A percentile compares a stretch with the other conserved stretches of the same genome.
Conservation (phyloP, 257 asterid genomes). For the Capsicum baccatum region DNA sequence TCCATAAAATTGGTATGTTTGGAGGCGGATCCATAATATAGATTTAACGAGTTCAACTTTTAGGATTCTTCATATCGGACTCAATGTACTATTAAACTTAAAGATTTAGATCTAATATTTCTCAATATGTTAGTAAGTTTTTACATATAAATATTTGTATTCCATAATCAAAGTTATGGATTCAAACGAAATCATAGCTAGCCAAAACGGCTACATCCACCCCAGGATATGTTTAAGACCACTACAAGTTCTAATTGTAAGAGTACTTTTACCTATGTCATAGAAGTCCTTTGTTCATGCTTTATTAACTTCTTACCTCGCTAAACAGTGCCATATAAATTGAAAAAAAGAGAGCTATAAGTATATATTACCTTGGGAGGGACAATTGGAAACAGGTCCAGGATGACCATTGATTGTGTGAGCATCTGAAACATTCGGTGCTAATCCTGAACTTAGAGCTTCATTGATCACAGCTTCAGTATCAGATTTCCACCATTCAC, state of each 20-base stretch:
- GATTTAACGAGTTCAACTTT: too few relatives aligned
- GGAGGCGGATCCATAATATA: too few relatives aligned
- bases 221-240: neutral
- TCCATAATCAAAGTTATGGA: too few relatives aligned
- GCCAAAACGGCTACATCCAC: too few relatives aligned
- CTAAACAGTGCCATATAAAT: neutral
- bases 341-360: fast-evolving
- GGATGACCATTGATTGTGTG: constrained; percentile 92
- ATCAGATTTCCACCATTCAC: constrained; percentile 98
- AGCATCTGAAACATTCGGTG: constrained; percentile 92
- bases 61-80: too few relatives aligned
- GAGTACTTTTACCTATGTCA: neutral
- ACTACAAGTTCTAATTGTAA: neutral
- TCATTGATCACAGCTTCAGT: constrained; percentile 76
- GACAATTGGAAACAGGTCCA: constrained; percentile 60
- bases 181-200: too few relatives aligned
- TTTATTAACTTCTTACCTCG: neutral
- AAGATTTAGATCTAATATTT: too few relatives aligned
- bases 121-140: too few relatives aligned
- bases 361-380: constrained; percentile 48
- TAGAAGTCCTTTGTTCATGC: neutral
- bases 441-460: constrained; percentile 74
- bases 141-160: too few relatives aligned
- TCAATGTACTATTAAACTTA: too few relatives aligned
- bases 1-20: neutral